Evolutionary conservation across 345 rosid genomes (phyloP), one percentile per base, ranked within the genome.

Genomic region (Eucalyptus globulus): DNA sequence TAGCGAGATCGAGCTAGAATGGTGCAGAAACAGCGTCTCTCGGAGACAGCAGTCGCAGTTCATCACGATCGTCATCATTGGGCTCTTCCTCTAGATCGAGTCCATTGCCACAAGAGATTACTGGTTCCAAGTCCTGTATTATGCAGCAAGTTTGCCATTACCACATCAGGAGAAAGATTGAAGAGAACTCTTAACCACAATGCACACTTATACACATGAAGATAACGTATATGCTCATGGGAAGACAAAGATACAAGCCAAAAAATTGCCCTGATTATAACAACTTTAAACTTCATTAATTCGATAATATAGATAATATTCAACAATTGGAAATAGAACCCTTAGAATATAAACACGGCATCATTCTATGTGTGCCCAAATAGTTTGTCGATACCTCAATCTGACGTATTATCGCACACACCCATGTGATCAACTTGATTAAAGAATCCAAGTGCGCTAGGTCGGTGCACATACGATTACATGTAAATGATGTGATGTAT

Each of bases 51-150:
- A 24, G 50, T 1, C 16, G 76, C 3, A 72, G 56, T 37, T 89
- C 37, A 4, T 90, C 80, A 8, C 54, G 88, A 19, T 44, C 9
- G 7, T 58, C 87, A 22, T 58, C 69, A 29, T 6, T 49, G 27
- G 87, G 44, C 7, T 67, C 49, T 31, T 86, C 90, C 43, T 80
- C 86, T 4, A 31, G 31, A 4, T 44, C 2, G 53, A 89, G 45
- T 83, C 69, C 37, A 8, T 45, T 62, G 10, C 47, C 88, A 31
- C 19, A 43, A 21, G 58, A 40, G 29, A 24, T 90, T 43, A 88
- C 94, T 45, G 93, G 90, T 88, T 91, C 69, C 37, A 89, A 69
- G 34, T 94, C 95, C 94, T 92, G 91, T 17, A 29, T 76, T 11
- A 76, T 43, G 85, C 85, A 40, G 15, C 29, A 40, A 22, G 26